These are phyloP conservation scores for Aegilops umbellulata DNA, from an alignment of 176 grass and related monocot genomes.

Conservation along the genomic window DNA sequence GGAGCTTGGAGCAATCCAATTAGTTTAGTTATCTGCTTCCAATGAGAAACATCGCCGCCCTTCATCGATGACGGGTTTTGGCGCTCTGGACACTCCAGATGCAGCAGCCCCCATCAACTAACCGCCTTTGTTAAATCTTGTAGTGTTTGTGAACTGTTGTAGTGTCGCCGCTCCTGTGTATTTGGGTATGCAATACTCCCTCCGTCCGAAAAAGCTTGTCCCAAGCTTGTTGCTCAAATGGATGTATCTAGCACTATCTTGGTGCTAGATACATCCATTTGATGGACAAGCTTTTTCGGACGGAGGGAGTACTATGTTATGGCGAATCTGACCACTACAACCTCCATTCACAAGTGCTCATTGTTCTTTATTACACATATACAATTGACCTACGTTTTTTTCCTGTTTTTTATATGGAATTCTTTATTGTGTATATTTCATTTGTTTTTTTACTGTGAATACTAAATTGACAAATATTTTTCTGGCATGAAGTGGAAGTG, in stretches of 20 bases:
- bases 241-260: too few relatives aligned
- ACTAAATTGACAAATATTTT: not conserved
- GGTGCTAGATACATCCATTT: too few relatives aligned
- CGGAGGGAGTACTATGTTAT: too few relatives aligned
- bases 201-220: too few relatives aligned
- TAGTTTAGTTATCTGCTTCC: conserved; percentile 12
- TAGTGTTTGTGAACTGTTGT: not conserved
- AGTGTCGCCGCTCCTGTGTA: not conserved
- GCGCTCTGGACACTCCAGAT: not conserved
- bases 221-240: too few relatives aligned
- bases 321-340: not conserved
- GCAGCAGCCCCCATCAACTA: not conserved
- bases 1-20: not conserved
- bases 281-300: too few relatives aligned
- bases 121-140: not conserved
- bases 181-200: not conserved
- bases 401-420: not conserved
- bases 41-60: not conserved
- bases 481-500: too few relatives aligned
- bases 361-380: not conserved
- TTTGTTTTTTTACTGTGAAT: not conserved
- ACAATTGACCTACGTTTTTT: not conserved
- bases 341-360: not conserved
- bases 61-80: not conserved
- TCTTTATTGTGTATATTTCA: not conserved